These are phyloP conservation scores for Boletus reticuloceps DNA, from an alignment of 768 basidiomycete genomes.

Conservation along the genomic window DNA sequence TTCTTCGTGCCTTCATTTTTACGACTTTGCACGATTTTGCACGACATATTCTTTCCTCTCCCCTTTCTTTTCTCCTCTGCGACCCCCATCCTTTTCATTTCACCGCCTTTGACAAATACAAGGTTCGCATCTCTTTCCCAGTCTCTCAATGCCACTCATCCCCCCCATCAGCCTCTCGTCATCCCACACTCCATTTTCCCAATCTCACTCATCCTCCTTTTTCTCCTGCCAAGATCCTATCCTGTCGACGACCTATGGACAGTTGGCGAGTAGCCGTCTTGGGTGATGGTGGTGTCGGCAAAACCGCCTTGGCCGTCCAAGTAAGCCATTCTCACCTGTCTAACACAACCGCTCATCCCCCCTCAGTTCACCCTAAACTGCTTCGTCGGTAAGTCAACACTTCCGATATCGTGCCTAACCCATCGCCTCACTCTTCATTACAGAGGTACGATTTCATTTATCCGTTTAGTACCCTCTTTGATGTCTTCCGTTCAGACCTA, in stretches of 20 bases:
- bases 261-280: conserved; percentile 95
- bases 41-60: conserved; percentile 52
- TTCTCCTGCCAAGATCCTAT: conserved; percentile 17
- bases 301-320: conserved; percentile 95
- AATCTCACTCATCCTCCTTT: conserved; percentile 24
- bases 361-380: conserved; percentile 92
- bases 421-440: conserved; percentile 16
- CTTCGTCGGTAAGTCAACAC: conserved; percentile 76
- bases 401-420: conserved; percentile 6
- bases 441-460: conserved; percentile 50
- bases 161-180: conserved; percentile 13
- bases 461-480: conserved; percentile 5
- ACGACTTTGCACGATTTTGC: conserved; percentile 65
- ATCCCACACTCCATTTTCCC: conserved; percentile 24
- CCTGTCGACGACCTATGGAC: conserved; percentile 61
- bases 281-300: conserved; percentile 96
- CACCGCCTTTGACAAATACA: conserved; percentile 31
- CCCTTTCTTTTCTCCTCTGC: conserved; percentile 38
- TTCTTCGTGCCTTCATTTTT: conserved; percentile 41
- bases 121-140: conserved; percentile 25
- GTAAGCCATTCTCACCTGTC: conserved; percentile 42
- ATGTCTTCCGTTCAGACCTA: conserved; percentile 61
- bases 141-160: conserved; percentile 20
- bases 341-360: conserved; percentile 9
- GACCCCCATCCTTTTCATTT: conserved; percentile 25